Percentiles rank a stretch among this genome's conserved stretches.
phyloP scores from a whole-genome alignment of 192 early-diverging fungal genomes.

The Dispira simplex region DNA sequence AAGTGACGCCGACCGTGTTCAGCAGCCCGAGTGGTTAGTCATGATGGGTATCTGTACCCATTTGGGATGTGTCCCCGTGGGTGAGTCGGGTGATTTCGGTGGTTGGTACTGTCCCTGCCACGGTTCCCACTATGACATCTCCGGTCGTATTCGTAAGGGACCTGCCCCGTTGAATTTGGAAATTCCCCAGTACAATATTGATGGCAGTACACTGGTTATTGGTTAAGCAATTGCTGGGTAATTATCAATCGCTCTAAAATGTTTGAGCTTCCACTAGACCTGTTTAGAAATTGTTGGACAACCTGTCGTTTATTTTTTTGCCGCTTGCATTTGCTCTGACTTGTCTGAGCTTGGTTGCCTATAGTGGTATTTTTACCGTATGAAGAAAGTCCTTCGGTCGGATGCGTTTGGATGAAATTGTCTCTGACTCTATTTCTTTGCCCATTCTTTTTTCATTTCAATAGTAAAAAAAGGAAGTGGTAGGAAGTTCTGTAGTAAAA shows the following conservation, averaged over 20 bases:
- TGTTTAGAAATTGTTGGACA: too few relatives aligned
- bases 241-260: neutral
- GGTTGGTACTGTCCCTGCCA: conserved; percentile 99
- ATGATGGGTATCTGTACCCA: conserved; percentile 82
- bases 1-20: conserved; percentile 74
- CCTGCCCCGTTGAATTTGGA: conserved; percentile 98
- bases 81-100: conserved; percentile 93
- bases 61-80: conserved; percentile 95
- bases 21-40: conserved; percentile 92
- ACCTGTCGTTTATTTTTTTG: too few relatives aligned
- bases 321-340: too few relatives aligned
- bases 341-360: too few relatives aligned
- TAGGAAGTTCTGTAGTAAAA: too few relatives aligned
- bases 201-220: conserved; percentile 71
- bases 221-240: conserved; percentile 41
- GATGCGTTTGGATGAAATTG: too few relatives aligned
- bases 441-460: too few relatives aligned
- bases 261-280: too few relatives aligned
- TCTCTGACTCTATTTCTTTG: too few relatives aligned
- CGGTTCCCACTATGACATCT: conserved; percentile 98
- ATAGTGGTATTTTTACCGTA: too few relatives aligned
- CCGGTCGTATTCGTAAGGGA: conserved; percentile 95
- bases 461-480: too few relatives aligned
- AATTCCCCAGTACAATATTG: conserved; percentile 65
- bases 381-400: too few relatives aligned